phyloP scores from a whole-genome alignment of 805 yeast species.

The Lipomyces yamanashiensis region DNA sequence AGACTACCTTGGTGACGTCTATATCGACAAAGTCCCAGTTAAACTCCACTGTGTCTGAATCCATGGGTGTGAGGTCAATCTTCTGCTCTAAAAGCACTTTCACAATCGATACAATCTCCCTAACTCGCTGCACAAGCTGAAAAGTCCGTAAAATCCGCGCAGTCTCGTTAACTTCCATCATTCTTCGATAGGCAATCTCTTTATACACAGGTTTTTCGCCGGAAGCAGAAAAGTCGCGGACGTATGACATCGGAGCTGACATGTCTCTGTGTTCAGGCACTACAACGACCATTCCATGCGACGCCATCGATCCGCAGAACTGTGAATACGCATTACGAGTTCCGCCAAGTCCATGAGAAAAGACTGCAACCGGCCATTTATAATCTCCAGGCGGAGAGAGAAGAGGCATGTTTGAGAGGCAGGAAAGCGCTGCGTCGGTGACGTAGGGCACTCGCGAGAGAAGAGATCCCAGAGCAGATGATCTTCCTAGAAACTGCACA shows the following conservation, averaged over 20 bases:
- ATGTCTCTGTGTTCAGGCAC: slow-evolving; percentile 51
- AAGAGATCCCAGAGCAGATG: slow-evolving; percentile 12
- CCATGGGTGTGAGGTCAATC: slow-evolving; percentile 15
- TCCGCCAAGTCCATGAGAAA: slow-evolving; percentile 40
- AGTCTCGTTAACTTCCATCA: slow-evolving; percentile 34
- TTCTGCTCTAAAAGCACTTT: slow-evolving; percentile 24
- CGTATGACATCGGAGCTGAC: slow-evolving; percentile 73
- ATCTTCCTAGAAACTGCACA: slow-evolving; percentile 14
- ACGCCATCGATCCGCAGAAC: slow-evolving; percentile 38
- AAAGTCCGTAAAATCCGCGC: slow-evolving; percentile 34
- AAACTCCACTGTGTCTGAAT: slow-evolving; percentile 12
- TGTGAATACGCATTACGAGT: slow-evolving; percentile 38
- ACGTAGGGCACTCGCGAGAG: slow-evolving; percentile 30
- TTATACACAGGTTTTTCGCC: slow-evolving; percentile 55
- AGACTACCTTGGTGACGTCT: slow-evolving; percentile 22
- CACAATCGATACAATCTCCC: slow-evolving; percentile 32
- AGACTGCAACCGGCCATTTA: slow-evolving; percentile 38
- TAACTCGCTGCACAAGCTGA: slow-evolving; percentile 35
- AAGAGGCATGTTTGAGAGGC: slow-evolving; percentile 23
- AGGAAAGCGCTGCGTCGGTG: slow-evolving; percentile 20
- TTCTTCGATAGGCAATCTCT: slow-evolving; percentile 27
- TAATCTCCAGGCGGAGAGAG: slow-evolving; percentile 24
- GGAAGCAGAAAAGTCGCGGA: slow-evolving; percentile 77
- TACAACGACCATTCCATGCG: slow-evolving; percentile 37
- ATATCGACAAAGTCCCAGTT: slow-evolving; percentile 28